Evolutionary conservation across 2,329 filamentous ascomycete genomes (phyloP).

Genomic region (Orbilia ellipsospora): DNA sequence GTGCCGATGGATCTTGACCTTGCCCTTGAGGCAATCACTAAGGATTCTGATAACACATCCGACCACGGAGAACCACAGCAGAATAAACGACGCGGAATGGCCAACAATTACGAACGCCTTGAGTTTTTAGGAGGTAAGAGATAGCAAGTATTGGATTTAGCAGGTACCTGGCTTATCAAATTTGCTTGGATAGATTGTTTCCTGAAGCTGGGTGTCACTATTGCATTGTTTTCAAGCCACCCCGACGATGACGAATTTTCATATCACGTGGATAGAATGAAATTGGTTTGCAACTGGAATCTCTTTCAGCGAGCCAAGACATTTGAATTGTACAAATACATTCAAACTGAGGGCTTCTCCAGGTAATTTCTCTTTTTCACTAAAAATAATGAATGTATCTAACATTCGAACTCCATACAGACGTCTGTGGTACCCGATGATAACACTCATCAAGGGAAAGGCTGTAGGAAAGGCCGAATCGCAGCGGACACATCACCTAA

Average conservation of each 20-base stretch:
- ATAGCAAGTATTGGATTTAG: neutral
- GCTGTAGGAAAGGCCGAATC: constrained; percentile 64
- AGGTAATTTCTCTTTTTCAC: constrained; percentile 61
- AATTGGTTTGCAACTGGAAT: constrained; percentile 90
- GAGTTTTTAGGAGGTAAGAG: constrained; percentile 78
- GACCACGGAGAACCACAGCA: constrained; percentile 75
- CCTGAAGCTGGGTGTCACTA: constrained; percentile 91
- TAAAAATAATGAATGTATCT: neutral
- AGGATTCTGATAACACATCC: constrained; percentile 86
- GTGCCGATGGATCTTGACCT: constrained; percentile 71
- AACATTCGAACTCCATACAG: constrained; percentile 12
- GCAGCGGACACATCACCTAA: constrained; percentile 72
- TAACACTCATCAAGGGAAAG: constrained; percentile 80
- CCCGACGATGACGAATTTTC: constrained; percentile 84
- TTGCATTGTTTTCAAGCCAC: constrained; percentile 81
- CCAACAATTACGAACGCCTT: constrained; percentile 91
- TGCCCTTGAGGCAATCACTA: constrained; percentile 89
- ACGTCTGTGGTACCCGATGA: constrained; percentile 86
- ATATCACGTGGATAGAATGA: constrained; percentile 90
- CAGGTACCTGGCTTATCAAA: neutral
- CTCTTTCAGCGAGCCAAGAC: constrained; percentile 80
- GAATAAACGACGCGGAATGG: constrained; percentile 86
- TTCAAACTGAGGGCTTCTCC: constrained; percentile 85
- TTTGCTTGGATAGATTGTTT: constrained; percentile 73
- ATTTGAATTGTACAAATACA: constrained; percentile 75